A percentile compares a stretch with the other conserved stretches of the same genome.
Conservation (phyloP, 768 basidiomycete species). For the Albatrellus ellisii region DNA sequence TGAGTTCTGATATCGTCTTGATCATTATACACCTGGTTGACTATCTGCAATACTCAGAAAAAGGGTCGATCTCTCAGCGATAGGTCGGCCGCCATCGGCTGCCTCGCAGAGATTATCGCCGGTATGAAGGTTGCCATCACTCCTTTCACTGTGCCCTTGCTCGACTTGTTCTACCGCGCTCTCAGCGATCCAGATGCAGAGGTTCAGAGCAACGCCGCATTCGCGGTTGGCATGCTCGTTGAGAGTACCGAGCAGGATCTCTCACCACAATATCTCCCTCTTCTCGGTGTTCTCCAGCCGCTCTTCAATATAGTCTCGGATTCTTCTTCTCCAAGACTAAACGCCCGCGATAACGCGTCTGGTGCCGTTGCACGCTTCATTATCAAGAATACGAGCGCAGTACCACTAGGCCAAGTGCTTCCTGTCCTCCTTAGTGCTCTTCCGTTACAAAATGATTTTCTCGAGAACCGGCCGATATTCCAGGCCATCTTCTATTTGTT, state of each 20-base stretch:
- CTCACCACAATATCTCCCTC: slow-evolving; percentile 60
- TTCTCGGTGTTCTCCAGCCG: slow-evolving; percentile 71
- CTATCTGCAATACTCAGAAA: slow-evolving; percentile 35
- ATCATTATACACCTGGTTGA: too few species aligned
- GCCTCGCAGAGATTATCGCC: slow-evolving; percentile 88
- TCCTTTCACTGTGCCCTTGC: slow-evolving; percentile 65
- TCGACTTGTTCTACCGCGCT: slow-evolving; percentile 76
- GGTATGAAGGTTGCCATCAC: slow-evolving; percentile 85
- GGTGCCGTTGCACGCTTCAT: slow-evolving; percentile 88
- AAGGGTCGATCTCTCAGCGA: slow-evolving; percentile 81
- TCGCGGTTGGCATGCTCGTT: slow-evolving; percentile 83
- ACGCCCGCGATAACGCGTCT: slow-evolving; percentile 93
- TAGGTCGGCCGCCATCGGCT: slow-evolving; percentile 86
- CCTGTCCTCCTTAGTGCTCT: slow-evolving; percentile 73
- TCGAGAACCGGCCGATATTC: slow-evolving; percentile 88
- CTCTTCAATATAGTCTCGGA: slow-evolving; percentile 60
- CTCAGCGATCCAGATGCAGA: slow-evolving; percentile 80
- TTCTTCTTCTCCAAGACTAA: slow-evolving; percentile 51
- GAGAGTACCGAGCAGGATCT: slow-evolving; percentile 79
- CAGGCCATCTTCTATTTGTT: slow-evolving; percentile 82
- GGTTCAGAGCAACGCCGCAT: slow-evolving; percentile 93
- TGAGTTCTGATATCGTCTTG: slow-evolving; percentile 27
- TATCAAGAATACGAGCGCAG: slow-evolving; percentile 55
- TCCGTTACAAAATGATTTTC: slow-evolving; percentile 76
- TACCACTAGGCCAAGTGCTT: slow-evolving; percentile 87